A percentile compares a stretch with the other conserved stretches of the same genome.
phyloP scores from a whole-genome alignment of 768 basidiomycete species.

The Panus rudis region DNA sequence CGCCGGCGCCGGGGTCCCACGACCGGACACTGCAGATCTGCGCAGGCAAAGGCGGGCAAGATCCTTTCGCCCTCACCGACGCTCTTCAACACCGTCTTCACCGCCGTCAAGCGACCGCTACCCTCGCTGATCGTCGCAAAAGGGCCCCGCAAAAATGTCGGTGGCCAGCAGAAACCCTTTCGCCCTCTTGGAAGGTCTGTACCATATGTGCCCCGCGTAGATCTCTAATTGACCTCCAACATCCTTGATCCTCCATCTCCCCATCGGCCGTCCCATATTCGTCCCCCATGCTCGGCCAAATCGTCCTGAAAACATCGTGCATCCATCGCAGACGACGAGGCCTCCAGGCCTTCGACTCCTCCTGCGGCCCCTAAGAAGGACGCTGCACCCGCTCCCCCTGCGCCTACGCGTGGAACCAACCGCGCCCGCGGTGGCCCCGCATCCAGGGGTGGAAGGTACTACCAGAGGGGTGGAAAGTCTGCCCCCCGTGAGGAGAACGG shows the following conservation, averaged over 20 bases:
- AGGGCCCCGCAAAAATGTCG: conserved; percentile 78
- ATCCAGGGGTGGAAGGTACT: conserved; percentile 64
- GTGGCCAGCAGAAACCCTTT: conserved; percentile 86
- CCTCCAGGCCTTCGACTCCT: conserved; percentile 37
- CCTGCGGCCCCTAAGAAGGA: conserved; percentile 22
- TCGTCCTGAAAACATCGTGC: background rate
- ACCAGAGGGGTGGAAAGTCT: conserved; percentile 50
- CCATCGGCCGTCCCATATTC: background rate
- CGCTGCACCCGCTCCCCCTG: conserved; percentile 20
- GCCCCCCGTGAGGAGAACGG: conserved; percentile 32
- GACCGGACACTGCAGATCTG: conserved; percentile 1
- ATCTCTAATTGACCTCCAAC: background rate
- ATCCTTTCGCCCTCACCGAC: background rate
- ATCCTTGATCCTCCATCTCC: background rate
- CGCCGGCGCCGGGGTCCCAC: conserved; percentile 5
- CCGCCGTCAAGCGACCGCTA: conserved; percentile 7
- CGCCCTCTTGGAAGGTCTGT: conserved; percentile 72
- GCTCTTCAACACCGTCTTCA: background rate
- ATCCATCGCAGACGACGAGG: conserved; percentile 33
- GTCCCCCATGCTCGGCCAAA: background rate
- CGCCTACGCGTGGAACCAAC: conserved; percentile 32
- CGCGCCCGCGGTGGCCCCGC: conserved; percentile 52
- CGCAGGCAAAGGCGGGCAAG: background rate
- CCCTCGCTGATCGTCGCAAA: conserved; percentile 24
- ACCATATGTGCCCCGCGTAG: background rate